These are phyloP conservation scores for Ilyonectria sp. DNA, from an alignment of 2,329 filamentous ascomycete genomes.

Conservation along the genomic window DNA sequence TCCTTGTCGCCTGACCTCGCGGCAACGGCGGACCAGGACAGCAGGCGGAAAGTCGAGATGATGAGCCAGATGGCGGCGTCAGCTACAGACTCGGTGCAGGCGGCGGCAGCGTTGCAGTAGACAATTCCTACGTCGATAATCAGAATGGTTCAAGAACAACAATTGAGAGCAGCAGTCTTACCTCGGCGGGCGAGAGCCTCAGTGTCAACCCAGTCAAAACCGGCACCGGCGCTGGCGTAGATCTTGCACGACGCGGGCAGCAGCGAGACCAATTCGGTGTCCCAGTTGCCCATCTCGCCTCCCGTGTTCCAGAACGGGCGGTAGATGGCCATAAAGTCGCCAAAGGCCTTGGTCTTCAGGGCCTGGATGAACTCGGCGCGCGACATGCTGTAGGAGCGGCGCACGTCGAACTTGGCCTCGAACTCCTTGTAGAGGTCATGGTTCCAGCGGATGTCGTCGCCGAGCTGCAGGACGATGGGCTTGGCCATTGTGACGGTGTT, in stretches of 20 bases:
- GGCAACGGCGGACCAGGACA: slow-evolving; percentile 46
- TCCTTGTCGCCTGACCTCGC: slow-evolving; percentile 45
- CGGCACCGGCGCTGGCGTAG: slow-evolving; percentile 46
- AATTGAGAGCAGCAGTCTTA: background rate
- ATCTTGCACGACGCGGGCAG: slow-evolving; percentile 44
- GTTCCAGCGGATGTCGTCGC: slow-evolving; percentile 48
- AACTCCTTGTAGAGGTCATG: slow-evolving; percentile 45
- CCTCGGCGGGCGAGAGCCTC: slow-evolving; percentile 41
- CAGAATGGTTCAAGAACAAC: background rate
- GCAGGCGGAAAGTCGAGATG: slow-evolving; percentile 46
- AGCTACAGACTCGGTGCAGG: slow-evolving; percentile 47
- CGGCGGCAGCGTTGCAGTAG: slow-evolving; percentile 47
- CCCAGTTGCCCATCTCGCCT: slow-evolving; percentile 49
- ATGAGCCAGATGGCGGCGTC: slow-evolving; percentile 49
- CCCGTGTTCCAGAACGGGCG: slow-evolving; percentile 48
- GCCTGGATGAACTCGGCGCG: slow-evolving; percentile 46
- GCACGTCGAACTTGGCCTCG: slow-evolving; percentile 44
- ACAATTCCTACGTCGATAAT: slow-evolving; percentile 36
- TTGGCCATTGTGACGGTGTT: slow-evolving; percentile 38
- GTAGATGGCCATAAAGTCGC: slow-evolving; percentile 46
- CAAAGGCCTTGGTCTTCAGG: slow-evolving; percentile 42
- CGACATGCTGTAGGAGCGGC: slow-evolving; percentile 46
- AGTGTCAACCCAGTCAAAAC: slow-evolving; percentile 49
- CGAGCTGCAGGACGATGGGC: slow-evolving; percentile 48
- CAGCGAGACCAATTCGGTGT: slow-evolving; percentile 44